A percentile compares a stretch with the other conserved stretches of the same genome.
phyloP scores from a whole-genome alignment of 2,329 filamentous ascomycete species.

The Microcyclosporella mali region DNA sequence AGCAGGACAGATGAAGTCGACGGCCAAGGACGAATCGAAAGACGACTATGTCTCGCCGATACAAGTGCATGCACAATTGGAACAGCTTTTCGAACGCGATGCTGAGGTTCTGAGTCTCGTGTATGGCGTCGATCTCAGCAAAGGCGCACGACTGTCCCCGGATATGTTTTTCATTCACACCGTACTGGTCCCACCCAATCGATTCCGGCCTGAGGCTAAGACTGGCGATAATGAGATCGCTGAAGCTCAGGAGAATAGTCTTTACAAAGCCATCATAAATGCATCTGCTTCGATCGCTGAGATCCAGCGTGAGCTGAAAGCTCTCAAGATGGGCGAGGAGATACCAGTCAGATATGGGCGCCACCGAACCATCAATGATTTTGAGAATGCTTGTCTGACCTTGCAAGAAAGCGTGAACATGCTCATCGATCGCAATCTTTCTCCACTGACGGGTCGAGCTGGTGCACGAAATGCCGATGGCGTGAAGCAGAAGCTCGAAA shows the following conservation, averaged over 20 bases:
- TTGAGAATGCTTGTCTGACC: slow-evolving; percentile 74
- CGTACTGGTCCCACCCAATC: slow-evolving; percentile 85
- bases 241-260: slow-evolving; percentile 79
- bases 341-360: slow-evolving; percentile 39
- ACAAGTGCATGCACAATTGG: slow-evolving; percentile 74
- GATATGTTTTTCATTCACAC: slow-evolving; percentile 94
- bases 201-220: slow-evolving; percentile 78
- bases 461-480: slow-evolving; percentile 79
- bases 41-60: slow-evolving; percentile 76
- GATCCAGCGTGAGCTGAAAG: slow-evolving; percentile 61
- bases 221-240: slow-evolving; percentile 75
- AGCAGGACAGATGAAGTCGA: slow-evolving; percentile 33
- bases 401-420: slow-evolving; percentile 88
- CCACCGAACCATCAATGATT: slow-evolving; percentile 62
- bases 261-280: slow-evolving; percentile 79
- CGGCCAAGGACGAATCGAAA: slow-evolving; percentile 34
- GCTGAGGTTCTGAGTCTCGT: slow-evolving; percentile 76
- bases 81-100: slow-evolving; percentile 78
- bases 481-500: slow-evolving; percentile 96
- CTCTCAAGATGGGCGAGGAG: slow-evolving; percentile 37
- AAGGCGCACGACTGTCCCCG: slow-evolving; percentile 17
- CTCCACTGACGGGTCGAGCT: slow-evolving; percentile 71
- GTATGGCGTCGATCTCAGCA: slow-evolving; percentile 46
- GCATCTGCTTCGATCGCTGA: slow-evolving; percentile 66
- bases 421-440: slow-evolving; percentile 84